phyloP scores from a whole-genome alignment of 2,329 filamentous ascomycete genomes.

The Cercospora zeae-maydis region DNA sequence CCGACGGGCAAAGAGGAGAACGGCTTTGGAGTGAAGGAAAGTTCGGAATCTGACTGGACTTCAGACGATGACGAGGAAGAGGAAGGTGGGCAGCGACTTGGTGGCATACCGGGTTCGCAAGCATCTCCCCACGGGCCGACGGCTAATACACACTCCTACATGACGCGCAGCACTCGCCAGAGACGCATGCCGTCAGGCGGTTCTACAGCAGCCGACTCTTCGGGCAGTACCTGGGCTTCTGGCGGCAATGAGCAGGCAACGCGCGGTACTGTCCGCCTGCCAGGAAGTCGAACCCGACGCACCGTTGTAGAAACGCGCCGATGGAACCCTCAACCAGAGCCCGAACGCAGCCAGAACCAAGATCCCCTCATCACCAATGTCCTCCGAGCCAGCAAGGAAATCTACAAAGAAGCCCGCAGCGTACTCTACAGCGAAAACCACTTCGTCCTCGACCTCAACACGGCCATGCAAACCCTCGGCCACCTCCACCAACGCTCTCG shows the following conservation, averaged over 20 bases:
- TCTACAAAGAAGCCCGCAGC: constrained; percentile 41
- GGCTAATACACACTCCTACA: background rate
- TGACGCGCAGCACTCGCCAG: background rate
- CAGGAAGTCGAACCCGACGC: background rate
- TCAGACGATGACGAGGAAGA: constrained; percentile 9
- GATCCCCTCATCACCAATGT: constrained; percentile 41
- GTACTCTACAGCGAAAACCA: constrained; percentile 42
- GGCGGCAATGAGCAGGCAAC: background rate
- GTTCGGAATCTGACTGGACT: background rate
- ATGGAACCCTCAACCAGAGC: constrained; percentile 9
- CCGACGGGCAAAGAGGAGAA: constrained; percentile 6
- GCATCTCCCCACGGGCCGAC: background rate
- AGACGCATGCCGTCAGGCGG: background rate
- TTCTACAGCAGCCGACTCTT: background rate
- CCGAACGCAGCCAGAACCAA: constrained; percentile 26
- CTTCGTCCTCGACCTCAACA: constrained; percentile 40
- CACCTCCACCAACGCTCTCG: constrained; percentile 44
- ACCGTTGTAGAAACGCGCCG: background rate
- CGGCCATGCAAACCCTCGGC: constrained; percentile 39
- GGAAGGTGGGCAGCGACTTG: background rate
- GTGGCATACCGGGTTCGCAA: background rate
- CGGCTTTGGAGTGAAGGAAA: background rate
- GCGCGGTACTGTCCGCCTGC: background rate
- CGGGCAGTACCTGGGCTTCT: background rate
- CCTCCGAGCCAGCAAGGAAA: constrained; percentile 39